Evolutionary conservation across 768 basidiomycete genomes (phyloP).

Genomic region (Xerocomellus dryophilus): DNA sequence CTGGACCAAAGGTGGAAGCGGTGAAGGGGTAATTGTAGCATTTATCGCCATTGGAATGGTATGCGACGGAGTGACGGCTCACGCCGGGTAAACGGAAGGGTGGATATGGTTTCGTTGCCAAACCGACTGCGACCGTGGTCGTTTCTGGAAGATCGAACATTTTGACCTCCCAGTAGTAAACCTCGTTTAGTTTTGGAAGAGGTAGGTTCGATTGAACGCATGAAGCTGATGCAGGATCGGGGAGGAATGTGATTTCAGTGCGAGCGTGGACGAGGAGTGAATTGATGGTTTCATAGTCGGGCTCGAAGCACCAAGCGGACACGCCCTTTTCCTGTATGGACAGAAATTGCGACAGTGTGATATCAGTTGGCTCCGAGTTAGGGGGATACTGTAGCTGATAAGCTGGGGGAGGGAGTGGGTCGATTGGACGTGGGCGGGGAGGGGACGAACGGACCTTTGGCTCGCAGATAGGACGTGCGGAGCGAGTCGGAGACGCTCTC

Average conservation of each 20-base stretch:
- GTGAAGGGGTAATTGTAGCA: slow-evolving; percentile 97
- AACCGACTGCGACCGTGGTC: slow-evolving; percentile 87
- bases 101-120: slow-evolving; percentile 97
- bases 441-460: slow-evolving; percentile 64
- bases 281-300: slow-evolving; percentile 93
- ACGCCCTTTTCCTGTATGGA: slow-evolving; percentile 99
- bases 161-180: slow-evolving; percentile 99
- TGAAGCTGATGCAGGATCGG: slow-evolving; percentile 91
- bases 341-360: slow-evolving; percentile 96
- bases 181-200: slow-evolving; percentile 95
- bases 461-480: slow-evolving; percentile 71
- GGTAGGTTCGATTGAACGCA: slow-evolving; percentile 97
- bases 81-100: slow-evolving; percentile 88
- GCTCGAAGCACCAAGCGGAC: slow-evolving; percentile 98
- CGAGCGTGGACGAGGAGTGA: slow-evolving; percentile 91
- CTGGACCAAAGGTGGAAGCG: slow-evolving; percentile 74
- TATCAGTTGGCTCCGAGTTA: slow-evolving; percentile 95
- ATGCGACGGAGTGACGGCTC: slow-evolving; percentile 85
- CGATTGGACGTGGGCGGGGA: slow-evolving; percentile 1
- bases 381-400: slow-evolving; percentile 88
- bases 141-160: slow-evolving; percentile 93
- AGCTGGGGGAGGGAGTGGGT: slow-evolving; percentile 43
- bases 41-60: slow-evolving; percentile 95
- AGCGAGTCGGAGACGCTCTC: slow-evolving; percentile 70
- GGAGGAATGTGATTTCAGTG: slow-evolving; percentile 96